Conservation (phyloP, 306 rosid genomes). For the Gynostemma pentaphyllum region DNA sequence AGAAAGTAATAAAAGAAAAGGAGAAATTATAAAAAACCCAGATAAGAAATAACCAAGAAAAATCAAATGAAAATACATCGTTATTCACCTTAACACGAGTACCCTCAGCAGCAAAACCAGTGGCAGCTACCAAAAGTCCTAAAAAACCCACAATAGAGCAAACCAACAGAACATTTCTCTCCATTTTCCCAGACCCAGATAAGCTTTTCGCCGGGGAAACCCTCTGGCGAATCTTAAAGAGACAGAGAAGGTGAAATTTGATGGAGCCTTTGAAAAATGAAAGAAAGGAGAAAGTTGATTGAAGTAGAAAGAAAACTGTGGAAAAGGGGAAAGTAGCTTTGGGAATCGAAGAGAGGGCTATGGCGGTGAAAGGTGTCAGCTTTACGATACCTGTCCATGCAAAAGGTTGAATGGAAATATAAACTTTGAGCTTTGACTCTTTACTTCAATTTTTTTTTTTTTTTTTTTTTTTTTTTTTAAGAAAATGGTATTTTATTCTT, state of each 20-base stretch:
- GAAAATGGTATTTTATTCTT: too few relatives aligned
- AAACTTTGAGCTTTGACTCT: too few relatives aligned
- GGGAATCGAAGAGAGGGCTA: too few relatives aligned
- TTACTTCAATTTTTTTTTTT: too few relatives aligned
- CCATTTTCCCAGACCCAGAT: neutral
- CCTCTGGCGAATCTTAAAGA: neutral
- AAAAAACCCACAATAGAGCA: neutral
- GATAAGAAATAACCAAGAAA: neutral
- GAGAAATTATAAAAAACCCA: neutral
- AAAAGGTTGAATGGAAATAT: too few relatives aligned
- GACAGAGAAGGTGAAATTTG: neutral
- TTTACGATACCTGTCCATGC: too few relatives aligned
- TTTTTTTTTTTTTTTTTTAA: too few relatives aligned
- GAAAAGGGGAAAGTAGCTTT: too few relatives aligned
- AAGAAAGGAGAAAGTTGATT: too few relatives aligned
- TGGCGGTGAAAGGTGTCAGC: too few relatives aligned
- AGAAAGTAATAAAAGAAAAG: neutral
- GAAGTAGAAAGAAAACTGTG: too few relatives aligned
- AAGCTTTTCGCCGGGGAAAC: neutral
- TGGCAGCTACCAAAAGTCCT: neutral
- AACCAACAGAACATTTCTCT: conserved; percentile 8
- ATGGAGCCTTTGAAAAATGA: too few relatives aligned
- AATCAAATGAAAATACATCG: neutral
- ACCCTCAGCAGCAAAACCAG: conserved; percentile 14
- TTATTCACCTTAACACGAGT: conserved; percentile 5